These are phyloP conservation scores for Gossypium ekmanianum DNA, from an alignment of 345 rosid species.

Conservation along the genomic window DNA sequence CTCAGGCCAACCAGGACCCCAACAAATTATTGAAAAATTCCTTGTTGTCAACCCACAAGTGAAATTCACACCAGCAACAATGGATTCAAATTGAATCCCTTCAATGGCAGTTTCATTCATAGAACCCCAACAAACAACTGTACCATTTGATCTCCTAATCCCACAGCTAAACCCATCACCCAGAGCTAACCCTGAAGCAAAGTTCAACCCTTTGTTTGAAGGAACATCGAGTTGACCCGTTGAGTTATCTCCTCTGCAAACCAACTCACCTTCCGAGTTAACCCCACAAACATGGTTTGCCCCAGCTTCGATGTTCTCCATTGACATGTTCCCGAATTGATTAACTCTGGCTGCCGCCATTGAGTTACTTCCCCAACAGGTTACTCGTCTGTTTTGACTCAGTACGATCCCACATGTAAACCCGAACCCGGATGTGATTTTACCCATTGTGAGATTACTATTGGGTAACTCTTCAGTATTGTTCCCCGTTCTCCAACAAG, in stretches of 20 bases:
- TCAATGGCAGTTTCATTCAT: slow-evolving; percentile 31
- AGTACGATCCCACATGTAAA: slow-evolving; percentile 52
- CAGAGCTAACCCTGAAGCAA: slow-evolving; percentile 46
- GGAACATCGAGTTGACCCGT: slow-evolving; percentile 60
- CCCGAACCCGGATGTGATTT: slow-evolving; percentile 53
- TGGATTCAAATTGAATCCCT: slow-evolving; percentile 44
- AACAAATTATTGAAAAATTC: slow-evolving; percentile 55
- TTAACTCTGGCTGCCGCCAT: slow-evolving; percentile 17
- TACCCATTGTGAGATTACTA: slow-evolving; percentile 16
- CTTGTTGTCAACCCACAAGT: slow-evolving; percentile 56
- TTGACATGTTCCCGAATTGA: slow-evolving; percentile 40
- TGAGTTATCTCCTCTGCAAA: slow-evolving; percentile 54
- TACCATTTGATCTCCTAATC: slow-evolving; percentile 30
- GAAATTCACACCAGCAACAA: slow-evolving; percentile 65
- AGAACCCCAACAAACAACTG: slow-evolving; percentile 78
- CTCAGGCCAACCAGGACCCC: slow-evolving; percentile 65
- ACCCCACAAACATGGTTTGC: slow-evolving; percentile 74
- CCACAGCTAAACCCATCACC: slow-evolving; percentile 70
- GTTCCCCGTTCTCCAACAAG: slow-evolving; percentile 42
- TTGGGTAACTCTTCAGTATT: slow-evolving; percentile 12
- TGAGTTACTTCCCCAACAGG: slow-evolving; percentile 47
- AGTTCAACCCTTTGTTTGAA: slow-evolving; percentile 26
- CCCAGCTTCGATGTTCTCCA: slow-evolving; percentile 58
- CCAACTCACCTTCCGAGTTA: slow-evolving; percentile 42
- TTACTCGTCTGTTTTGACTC: slow-evolving; percentile 21